These are phyloP conservation scores for Mycosphaerella sp. DNA, from an alignment of 2,329 filamentous ascomycete species.

Conservation along the genomic window DNA sequence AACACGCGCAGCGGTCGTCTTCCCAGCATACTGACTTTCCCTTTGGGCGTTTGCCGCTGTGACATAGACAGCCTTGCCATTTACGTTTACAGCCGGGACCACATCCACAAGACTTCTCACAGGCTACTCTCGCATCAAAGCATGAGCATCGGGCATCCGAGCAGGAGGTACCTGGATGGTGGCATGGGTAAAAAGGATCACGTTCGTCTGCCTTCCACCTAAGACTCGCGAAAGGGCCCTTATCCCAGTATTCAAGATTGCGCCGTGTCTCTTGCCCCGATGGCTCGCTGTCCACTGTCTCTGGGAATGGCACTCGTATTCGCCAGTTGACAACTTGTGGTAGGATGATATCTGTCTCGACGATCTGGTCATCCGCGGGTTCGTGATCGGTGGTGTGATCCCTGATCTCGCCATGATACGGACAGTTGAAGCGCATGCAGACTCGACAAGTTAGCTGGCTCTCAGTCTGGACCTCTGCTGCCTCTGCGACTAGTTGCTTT, in stretches of 20 bases:
- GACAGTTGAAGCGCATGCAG: slow-evolving; percentile 32
- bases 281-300: slow-evolving; percentile 5
- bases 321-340: slow-evolving; percentile 30
- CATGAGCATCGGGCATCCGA: slow-evolving; percentile 57
- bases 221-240: slow-evolving; percentile 9
- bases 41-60: slow-evolving; percentile 35
- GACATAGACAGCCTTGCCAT: slow-evolving; percentile 40
- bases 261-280: slow-evolving; percentile 4
- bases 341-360: slow-evolving; percentile 31
- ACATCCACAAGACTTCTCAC: slow-evolving; percentile 68
- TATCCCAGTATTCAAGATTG: slow-evolving; percentile 18
- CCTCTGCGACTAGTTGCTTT: slow-evolving; percentile 11
- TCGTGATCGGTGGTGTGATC: slow-evolving; percentile 24
- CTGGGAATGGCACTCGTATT: slow-evolving; percentile 24
- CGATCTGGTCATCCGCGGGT: slow-evolving; percentile 14
- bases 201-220: slow-evolving; percentile 35
- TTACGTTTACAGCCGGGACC: slow-evolving; percentile 51
- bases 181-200: slow-evolving; percentile 58
- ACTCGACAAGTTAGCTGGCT: slow-evolving; percentile 26
- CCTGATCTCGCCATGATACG: slow-evolving; percentile 38
- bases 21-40: slow-evolving; percentile 34
- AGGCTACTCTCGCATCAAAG: slow-evolving; percentile 55
- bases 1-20: slow-evolving; percentile 57
- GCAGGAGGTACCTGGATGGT: slow-evolving; percentile 60
- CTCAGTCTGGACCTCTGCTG: slow-evolving; percentile 3